Evolutionary conservation across 305 asterid species (phyloP), one percentile per base, ranked within the genome.

Genomic region (Solanum hybrid): DNA sequence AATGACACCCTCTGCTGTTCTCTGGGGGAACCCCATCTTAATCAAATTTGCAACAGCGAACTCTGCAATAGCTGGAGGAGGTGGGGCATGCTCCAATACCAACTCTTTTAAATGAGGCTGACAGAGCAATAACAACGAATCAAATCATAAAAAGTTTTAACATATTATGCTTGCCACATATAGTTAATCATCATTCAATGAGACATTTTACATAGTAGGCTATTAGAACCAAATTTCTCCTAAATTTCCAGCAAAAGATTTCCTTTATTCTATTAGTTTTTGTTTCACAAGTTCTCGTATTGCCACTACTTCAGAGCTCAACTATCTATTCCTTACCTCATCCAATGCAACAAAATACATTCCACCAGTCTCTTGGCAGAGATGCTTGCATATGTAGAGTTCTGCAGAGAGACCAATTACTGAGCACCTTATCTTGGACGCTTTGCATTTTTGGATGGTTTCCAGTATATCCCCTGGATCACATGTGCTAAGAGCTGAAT

Each of bases 61-160:
- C 92, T 97, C 99, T 24, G 98, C 99, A 92, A 97, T 96, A 27
- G 99, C 98, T 14, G 99, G 99, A 85, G 99, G 98, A 24, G 99
- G 99, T 4, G 98, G 99, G 10, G 99, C 99, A 89, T 95, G 97
- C 91, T 97, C 99, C 87, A 97, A 91, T 64, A 96, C 93, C 91
- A 96, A 88, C 90, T 97, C 99, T 93, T 94, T 95, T 86, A 97
- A 93, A 93, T 96, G 99, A 88, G 91, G 36, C 99, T 97, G 94
- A 86, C 84, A 92, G 38, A 76, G 85, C 87, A 91, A 81, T 85
- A 91, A 56, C 89, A 89, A 89, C 31, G 66, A 66, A 89, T 88
- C 72, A 86, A 85, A 31, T 85, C 12, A 78, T 26, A 42, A 22
- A 88, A 6, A 35, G 36, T 81, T 82, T 56, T 77, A 89, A 42